A percentile compares a stretch with the other conserved stretches of the same genome.
phyloP scores from a whole-genome alignment of 2,329 filamentous ascomycete genomes.

The Talaromyces sp. region DNA sequence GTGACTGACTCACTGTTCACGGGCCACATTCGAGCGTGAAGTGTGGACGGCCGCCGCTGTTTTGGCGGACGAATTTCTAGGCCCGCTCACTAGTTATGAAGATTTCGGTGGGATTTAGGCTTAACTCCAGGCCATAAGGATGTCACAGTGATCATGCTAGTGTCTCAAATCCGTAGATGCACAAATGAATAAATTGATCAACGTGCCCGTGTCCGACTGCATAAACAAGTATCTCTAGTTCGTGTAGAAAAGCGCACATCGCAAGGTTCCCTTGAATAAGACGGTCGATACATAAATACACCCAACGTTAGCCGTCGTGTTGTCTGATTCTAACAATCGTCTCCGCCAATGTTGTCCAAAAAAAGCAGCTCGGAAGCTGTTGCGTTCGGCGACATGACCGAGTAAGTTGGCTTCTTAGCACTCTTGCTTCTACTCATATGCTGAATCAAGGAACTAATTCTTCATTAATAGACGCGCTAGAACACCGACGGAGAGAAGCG shows the following conservation, averaged over 20 bases:
- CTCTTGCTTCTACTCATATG: neutral
- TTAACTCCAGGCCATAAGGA: conserved; percentile 1
- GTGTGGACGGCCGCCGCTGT: too few species aligned
- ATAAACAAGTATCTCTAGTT: neutral
- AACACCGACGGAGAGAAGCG: conserved; percentile 9
- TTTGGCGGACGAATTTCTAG: neutral
- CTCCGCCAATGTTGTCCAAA: neutral
- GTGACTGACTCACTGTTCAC: neutral
- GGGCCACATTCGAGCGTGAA: neutral
- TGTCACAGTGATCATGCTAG: neutral
- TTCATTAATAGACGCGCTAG: neutral
- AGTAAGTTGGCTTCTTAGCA: neutral
- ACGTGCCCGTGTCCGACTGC: neutral
- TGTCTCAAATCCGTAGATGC: neutral
- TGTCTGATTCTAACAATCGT: neutral
- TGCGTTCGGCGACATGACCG: neutral
- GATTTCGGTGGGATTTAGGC: neutral
- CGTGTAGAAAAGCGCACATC: neutral
- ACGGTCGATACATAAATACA: neutral
- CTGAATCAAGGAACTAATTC: neutral
- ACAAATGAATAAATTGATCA: neutral
- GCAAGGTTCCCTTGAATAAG: neutral
- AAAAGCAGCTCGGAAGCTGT: neutral
- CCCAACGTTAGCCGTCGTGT: neutral
- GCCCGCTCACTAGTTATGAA: neutral